Evolutionary conservation across 768 basidiomycete genomes (phyloP), one percentile per base, ranked within the genome.

Genomic region (Rubroboletus satanas): DNA sequence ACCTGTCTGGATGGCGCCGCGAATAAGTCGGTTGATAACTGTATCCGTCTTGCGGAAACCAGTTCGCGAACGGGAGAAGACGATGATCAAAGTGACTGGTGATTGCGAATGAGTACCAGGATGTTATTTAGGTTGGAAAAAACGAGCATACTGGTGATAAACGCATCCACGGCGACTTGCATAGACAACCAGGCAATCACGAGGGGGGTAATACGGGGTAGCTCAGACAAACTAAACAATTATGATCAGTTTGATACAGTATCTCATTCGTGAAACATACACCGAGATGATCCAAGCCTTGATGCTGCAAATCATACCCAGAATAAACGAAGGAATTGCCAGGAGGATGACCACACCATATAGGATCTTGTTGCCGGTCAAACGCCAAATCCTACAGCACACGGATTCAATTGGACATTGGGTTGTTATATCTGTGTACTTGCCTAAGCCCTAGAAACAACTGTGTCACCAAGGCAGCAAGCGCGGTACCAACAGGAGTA

Each of bases 391-490:
- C 26, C 47, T 48, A n/a, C 17, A 7, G 8, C 5, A 17, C 9
- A 28, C 0, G 7, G 7, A 7, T 36, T 35, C 17, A 26, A 17
- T 7, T 36, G 1, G 14, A 12, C 10, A 12, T 23, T 0, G 17
- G 1, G 8, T 18, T 15, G 6, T 35, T 12, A 26, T 12, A 37
- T 21, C 5, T 33, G 10, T 18, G 52, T 18, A 54, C 73, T 26
- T 49, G 75, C 79, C 80, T 76, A 58, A 76, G 70, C 1, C 70
- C 75, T 28, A 82, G 70, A 66, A 79, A 82, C 35, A 67, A 50
- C 57, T 83, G 81, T 0, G 80, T 79, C n/a, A 80, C 68, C 32
- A 81, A 62, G 0, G 79, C 80, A 18, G 78, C 75, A 6, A 79
- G 62, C 0, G 78, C 69, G 8, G 75, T 80, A 5, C 74, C 77